phyloP scores from a whole-genome alignment of 192 early-diverging fungal species.

The Backusella mclennaniae region DNA sequence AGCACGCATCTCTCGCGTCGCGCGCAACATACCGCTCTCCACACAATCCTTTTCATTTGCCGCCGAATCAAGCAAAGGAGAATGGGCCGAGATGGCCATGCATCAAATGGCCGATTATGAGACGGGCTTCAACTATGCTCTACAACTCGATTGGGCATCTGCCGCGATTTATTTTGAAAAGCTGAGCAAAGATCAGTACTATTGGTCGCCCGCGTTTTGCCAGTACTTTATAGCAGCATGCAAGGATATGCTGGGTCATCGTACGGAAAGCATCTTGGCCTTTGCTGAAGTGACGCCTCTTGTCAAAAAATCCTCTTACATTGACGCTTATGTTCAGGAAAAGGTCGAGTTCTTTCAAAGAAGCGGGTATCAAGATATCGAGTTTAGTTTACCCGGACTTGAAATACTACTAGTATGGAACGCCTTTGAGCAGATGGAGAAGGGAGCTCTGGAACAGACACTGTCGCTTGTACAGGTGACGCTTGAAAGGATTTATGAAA shows the following conservation, averaged over 20 bases:
- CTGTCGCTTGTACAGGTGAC: constrained; percentile 21
- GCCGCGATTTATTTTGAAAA: constrained; percentile 39
- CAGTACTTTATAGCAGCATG: constrained; percentile 45
- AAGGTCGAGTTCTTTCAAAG: constrained; percentile 42
- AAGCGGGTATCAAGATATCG: constrained; percentile 27
- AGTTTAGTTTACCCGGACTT: constrained; percentile 43
- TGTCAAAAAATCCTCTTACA: constrained; percentile 36
- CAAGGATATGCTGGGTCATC: constrained; percentile 52
- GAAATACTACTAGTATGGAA: constrained; percentile 50
- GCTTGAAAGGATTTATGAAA: constrained; percentile 1
- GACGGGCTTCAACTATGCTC: constrained; percentile 44
- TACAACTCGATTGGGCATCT: constrained; percentile 42
- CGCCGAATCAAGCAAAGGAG: constrained; percentile 14
- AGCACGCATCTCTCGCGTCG: constrained; percentile 42
- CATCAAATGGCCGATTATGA: constrained; percentile 44
- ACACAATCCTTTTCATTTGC: constrained; percentile 27
- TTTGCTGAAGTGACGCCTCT: constrained; percentile 47
- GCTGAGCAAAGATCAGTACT: constrained; percentile 35
- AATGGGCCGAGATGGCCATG: constrained; percentile 39
- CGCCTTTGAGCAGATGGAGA: constrained; percentile 43
- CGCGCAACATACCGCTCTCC: constrained; percentile 20
- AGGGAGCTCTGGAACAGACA: constrained; percentile 10
- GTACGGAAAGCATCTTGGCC: constrained; percentile 64
- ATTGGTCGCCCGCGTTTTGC: constrained; percentile 50
- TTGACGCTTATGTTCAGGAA: constrained; percentile 44